Evolutionary conservation across 2,329 filamentous ascomycete genomes (phyloP), one percentile per base, ranked within the genome.

Genomic region (Phoma sp.): DNA sequence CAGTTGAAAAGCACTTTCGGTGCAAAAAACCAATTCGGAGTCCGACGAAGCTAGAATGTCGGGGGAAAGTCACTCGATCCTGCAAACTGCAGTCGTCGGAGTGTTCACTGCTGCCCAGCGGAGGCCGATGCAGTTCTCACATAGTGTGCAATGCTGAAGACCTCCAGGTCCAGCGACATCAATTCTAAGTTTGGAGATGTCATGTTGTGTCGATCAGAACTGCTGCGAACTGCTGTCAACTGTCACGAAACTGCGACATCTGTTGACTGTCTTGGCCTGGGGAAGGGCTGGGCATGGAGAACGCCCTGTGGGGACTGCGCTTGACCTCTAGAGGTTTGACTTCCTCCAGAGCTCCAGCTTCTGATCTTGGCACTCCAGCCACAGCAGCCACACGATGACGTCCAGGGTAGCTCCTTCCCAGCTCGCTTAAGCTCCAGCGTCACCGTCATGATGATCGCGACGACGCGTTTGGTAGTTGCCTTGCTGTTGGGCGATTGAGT

Each of bases 251-350:
- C 33, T 42, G 47, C 25, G 34, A 50, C 47, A 30, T 42, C 33
- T 42, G 47, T 49, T 51, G 53, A 56, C 42, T 46, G 46, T 28
- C 53, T 56, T 56, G 53, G 53, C 53, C 53, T 51, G 46, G 53
- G 53, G 47, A 47, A 48, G n/a, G 32, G 37, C 53, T 56, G 47
- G 53, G 53, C 53, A 51, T 51, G 47, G 46, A 50, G 52, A 25
- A 36, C n/a, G 40, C 18, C 29, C 33, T 28, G 51, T 18, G 52
- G 53, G 32, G 53, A 42, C 30, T 38, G 42, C 39, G 51, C 50
- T 43, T 48, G 25, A 53, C 43, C 32, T 46, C 47, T 43, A 51
- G 47, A 42, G 42, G 49, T 33, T 42, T 47, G 42, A 47, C 42
- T 29, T 32, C 17, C 26, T 40, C 20, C 51, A 42, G 18, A 20